These are phyloP conservation scores for Periconia macrospinosa DNA, from an alignment of 2,329 filamentous ascomycete species.

Conservation along the genomic window DNA sequence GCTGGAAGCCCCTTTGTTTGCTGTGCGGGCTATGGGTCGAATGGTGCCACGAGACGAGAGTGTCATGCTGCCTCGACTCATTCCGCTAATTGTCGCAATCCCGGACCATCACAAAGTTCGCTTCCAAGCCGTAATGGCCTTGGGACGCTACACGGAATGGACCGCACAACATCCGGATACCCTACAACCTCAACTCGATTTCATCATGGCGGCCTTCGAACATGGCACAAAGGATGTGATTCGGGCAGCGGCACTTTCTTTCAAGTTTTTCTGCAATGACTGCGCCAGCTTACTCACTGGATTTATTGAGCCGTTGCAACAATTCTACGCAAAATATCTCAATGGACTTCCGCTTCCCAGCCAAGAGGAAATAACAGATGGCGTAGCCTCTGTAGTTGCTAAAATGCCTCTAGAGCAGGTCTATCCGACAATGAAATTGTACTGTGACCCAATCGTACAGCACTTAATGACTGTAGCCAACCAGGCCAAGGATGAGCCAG, in stretches of 20 bases:
- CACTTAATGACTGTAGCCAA: constrained; percentile 87
- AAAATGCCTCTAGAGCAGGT: constrained; percentile 80
- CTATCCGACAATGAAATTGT: constrained; percentile 84
- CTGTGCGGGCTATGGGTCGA: constrained; percentile 91
- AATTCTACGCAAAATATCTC: constrained; percentile 88
- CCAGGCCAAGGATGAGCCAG: constrained; percentile 76
- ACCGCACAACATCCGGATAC: constrained; percentile 92
- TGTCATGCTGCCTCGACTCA: constrained; percentile 85
- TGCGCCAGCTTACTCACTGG: constrained; percentile 83
- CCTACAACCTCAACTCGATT: constrained; percentile 88
- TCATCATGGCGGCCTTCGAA: constrained; percentile 91
- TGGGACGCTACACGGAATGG: constrained; percentile 97
- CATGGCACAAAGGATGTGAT: constrained; percentile 88
- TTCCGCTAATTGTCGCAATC: constrained; percentile 91
- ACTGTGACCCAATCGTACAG: constrained; percentile 87
- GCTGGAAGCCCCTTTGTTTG: constrained; percentile 91
- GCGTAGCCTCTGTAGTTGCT: constrained; percentile 87
- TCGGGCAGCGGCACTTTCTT: constrained; percentile 85
- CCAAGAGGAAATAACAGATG: constrained; percentile 95
- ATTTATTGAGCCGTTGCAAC: constrained; percentile 83
- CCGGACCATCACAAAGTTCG: constrained; percentile 97
- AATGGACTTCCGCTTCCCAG: constrained; percentile 83
- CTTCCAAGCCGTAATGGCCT: constrained; percentile 96
- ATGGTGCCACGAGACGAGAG: constrained; percentile 92
- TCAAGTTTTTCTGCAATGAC: constrained; percentile 97